phyloP scores from a whole-genome alignment of 306 rosid genomes.

The barrel medic (Medicago truncatula) region DNA sequence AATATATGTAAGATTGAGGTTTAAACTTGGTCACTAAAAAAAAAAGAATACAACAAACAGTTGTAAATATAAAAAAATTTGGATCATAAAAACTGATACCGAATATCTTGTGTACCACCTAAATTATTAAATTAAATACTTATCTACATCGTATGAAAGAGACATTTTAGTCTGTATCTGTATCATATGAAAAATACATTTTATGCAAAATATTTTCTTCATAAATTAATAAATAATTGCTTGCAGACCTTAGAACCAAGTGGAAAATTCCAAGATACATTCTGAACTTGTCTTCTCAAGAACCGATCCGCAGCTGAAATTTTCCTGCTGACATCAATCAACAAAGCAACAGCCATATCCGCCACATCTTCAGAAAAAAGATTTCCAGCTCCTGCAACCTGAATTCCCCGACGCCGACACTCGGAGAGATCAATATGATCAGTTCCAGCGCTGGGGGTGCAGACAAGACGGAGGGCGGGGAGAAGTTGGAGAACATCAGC shows the following conservation, averaged over 20 bases:
- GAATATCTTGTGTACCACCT: too few species aligned
- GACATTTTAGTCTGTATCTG: too few species aligned
- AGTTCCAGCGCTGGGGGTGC: constrained; percentile 44
- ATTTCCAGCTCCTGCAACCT: constrained; percentile 48
- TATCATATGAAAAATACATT: too few species aligned
- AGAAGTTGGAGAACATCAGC: constrained; percentile 36
- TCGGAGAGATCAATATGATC: constrained; percentile 52
- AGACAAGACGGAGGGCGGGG: constrained; percentile 48
- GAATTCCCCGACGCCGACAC: constrained; percentile 42
- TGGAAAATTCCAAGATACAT: constrained; percentile 37
- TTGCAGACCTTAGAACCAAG: constrained; percentile 50
- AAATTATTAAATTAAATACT: too few species aligned
- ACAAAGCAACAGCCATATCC: constrained; percentile 57
- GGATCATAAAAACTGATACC: too few species aligned
- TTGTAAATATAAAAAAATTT: too few species aligned
- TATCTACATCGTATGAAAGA: too few species aligned
- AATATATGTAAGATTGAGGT: too few species aligned
- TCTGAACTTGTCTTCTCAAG: constrained; percentile 37
- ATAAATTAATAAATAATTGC: not conserved
- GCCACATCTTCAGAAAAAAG: constrained; percentile 58
- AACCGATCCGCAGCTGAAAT: constrained; percentile 46
- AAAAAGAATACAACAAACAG: too few species aligned
- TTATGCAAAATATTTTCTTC: too few species aligned
- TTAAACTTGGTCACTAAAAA: too few species aligned
- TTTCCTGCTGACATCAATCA: constrained; percentile 54